Evolutionary conservation across 2,329 filamentous ascomycete genomes (phyloP), one percentile per base, ranked within the genome.

Genomic region (Xylaria sp.): DNA sequence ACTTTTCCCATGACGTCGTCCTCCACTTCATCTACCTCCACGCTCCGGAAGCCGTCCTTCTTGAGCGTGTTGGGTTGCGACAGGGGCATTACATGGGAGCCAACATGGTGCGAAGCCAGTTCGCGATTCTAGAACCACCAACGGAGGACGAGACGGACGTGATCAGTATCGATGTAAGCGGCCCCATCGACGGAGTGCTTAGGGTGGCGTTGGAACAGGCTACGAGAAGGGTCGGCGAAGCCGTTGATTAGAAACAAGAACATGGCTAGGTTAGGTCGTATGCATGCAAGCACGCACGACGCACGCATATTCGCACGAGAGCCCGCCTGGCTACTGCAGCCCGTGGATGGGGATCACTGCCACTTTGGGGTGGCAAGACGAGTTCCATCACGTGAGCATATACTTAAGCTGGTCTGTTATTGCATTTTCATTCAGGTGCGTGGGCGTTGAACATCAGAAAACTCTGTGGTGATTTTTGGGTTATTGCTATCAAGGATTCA

Each of bases 81-180:
- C 82, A 94, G 81, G 90, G 90, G 61, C 96, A 99, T 79, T 99
- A 96, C 81, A 98, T 99, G 94, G 95, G 96, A 75, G 92, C 93
- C 74, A 88, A 89, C 75, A 98, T 99, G 95, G 94, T 99, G 8
- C 90, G 92, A 76, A 97, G 93, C 81, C 96, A 99, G 79, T 92
- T 98, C 73, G 88, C 90, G 70, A 91, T 90, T 61, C 86, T 99
- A n/a, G 95, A 99, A 82, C 89, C 91, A 70, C 96, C 96, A 0
- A 85, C 85, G 60, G 80, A 82, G 54, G 88, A 93, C 64, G 92
- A 94, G 77, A 85, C 80, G 24, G 93, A 96, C 79, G 90, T 92
- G 69, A 85, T 94, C 70, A 88, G 83, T 63, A 84, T 95, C 67
- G 90, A 94, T 77, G 90, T 92, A 64, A 88, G 87, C 82, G 80